Conservation (phyloP, 2,329 filamentous ascomycete species). For the Beauveria asiatica region DNA sequence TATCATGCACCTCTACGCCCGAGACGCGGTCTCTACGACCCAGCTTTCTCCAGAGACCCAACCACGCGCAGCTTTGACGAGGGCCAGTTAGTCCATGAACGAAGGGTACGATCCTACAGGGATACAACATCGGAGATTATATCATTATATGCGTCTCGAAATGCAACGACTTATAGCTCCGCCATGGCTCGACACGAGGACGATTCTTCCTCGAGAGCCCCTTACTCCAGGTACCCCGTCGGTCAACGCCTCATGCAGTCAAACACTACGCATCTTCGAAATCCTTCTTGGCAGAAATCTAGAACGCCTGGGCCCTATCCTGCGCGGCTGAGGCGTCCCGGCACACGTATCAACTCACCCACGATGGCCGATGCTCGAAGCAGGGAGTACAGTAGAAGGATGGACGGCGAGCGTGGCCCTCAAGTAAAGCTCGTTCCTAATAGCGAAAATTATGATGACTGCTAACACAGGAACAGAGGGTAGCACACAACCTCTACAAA, state of each 20-base stretch:
- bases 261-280: background rate
- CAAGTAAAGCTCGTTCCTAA: constrained; percentile 28
- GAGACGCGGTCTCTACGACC: constrained; percentile 23
- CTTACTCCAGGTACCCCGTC: background rate
- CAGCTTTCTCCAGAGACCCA: constrained; percentile 20
- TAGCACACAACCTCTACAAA: constrained; percentile 34
- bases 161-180: background rate
- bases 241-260: background rate
- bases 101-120: constrained; percentile 39
- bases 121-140: constrained; percentile 47
- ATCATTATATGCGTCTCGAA: constrained; percentile 42
- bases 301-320: constrained; percentile 53
- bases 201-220: background rate
- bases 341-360: constrained; percentile 40
- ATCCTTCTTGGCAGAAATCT: constrained; percentile 20
- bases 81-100: constrained; percentile 29
- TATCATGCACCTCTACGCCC: constrained; percentile 22
- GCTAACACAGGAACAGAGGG: constrained; percentile 30
- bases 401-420: constrained; percentile 39
- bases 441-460: background rate
- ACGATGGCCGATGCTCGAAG: constrained; percentile 38
- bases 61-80: constrained; percentile 24
- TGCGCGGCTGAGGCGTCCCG: constrained; percentile 46
- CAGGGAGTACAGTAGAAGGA: constrained; percentile 42
- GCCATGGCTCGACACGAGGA: background rate